Evolutionary conservation across 176 grass and related monocot species (phyloP).

Genomic region (Bothriochloa decipiens): DNA sequence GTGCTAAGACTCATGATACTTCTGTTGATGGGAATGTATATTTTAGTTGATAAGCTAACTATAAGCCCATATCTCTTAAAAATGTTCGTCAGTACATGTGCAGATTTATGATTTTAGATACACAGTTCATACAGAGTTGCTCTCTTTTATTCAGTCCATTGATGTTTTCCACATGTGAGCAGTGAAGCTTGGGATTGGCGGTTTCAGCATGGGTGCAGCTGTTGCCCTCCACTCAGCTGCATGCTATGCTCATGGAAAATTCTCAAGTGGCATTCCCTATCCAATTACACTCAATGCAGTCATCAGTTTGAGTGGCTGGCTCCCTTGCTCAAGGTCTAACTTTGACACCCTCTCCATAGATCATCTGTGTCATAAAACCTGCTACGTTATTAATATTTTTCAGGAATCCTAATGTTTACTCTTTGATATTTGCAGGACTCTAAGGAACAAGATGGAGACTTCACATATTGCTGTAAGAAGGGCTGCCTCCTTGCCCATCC

Average conservation of each 20-base stretch:
- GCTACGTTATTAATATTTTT: neutral
- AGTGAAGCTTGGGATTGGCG: constrained; percentile 92
- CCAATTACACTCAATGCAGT: constrained; percentile 62
- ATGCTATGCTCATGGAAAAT: constrained; percentile 75
- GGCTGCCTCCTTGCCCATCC: constrained; percentile 67
- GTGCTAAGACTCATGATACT: neutral
- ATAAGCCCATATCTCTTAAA: neutral
- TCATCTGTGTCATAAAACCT: neutral
- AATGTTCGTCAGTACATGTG: too few species aligned
- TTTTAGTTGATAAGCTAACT: neutral
- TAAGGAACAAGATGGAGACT: constrained; percentile 75
- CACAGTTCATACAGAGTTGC: neutral
- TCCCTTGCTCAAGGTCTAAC: constrained; percentile 86
- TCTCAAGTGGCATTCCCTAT: constrained; percentile 66
- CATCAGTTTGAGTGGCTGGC: constrained; percentile 90
- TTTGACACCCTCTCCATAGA: neutral
- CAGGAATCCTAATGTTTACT: neutral
- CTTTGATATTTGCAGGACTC: constrained; percentile 47
- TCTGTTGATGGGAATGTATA: neutral
- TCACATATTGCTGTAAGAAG: constrained; percentile 71
- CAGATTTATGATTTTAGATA: neutral
- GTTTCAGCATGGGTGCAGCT: constrained; percentile 82
- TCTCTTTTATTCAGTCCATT: neutral
- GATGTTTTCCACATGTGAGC: constrained; percentile 28
- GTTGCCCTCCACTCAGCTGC: constrained; percentile 70